Base-by-base conservation (phyloP, 495 filamentous ascomycete species). In the Cercophora scortea region DNA sequence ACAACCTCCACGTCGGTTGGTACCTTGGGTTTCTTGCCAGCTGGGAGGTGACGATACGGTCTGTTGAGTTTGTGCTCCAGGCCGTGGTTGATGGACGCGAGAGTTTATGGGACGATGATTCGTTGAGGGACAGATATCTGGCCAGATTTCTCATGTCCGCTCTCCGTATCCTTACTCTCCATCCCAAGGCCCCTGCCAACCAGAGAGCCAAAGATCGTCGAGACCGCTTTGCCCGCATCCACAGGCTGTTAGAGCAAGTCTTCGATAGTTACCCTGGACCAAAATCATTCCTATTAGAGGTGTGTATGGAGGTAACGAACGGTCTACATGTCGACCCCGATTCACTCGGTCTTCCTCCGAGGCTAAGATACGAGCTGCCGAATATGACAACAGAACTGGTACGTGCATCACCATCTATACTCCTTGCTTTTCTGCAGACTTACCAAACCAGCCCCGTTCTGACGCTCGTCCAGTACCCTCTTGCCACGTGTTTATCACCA, bases 31-130 rank as follows among this genome's bases (percentile, higher is more conserved):
- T 61, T 50, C 60, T 71, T 4, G 62, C 57, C 1, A 67, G 65
- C 51, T 69, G 68, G 68, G 66, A 71, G 52, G 62, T 68, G 34
- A 59, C 63, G 6, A 18, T 69, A 35, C 63, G 67, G n/a, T 46
- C 61, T 10, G 55, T 71, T 2, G 67, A 71, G 50, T 63, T 70
- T 49, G 56, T 67, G 11, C 57, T 69, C 12, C 65, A 70, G 55
- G 50, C 56, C 19, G 50, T 69, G 17, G 40, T 52, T 33, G 68
- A 71, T 32, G 57, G 60, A 16, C 61, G 66, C 32, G 66, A 71
- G 16, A 61, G 47, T 36, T 50, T 71, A 25, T 69, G 61, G 59
- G 66, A 68, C 18, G 50, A 59, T 12, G 42, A 47, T 11, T 25
- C 54, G 11, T 50, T 71, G n/a, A 57, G 64, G 36, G 66, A 68